These are phyloP conservation scores for Dryas drummondii DNA, from an alignment of 306 rosid species.

Conservation along the genomic window DNA sequence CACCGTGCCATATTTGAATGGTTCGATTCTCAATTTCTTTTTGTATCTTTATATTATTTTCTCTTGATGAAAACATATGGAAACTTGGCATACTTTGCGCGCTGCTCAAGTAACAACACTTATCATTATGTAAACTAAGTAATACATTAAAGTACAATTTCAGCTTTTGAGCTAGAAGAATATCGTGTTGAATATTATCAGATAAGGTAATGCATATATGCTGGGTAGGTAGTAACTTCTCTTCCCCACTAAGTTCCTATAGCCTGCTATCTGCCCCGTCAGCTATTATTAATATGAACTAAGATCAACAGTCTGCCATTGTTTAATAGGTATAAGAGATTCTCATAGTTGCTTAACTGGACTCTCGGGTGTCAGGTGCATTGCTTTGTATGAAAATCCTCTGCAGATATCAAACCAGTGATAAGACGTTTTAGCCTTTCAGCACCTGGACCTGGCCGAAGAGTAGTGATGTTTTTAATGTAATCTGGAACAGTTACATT, in stretches of 20 bases:
- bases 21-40: no score
- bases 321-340: conserved; percentile 27
- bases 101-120: background rate
- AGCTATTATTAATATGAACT: conserved; percentile 20
- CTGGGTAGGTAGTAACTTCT: conserved; percentile 26
- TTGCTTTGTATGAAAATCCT: conserved; percentile 53
- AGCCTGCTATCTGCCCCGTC: conserved; percentile 31
- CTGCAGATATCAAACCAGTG: conserved; percentile 52
- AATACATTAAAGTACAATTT: conserved; percentile 37
- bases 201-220: conserved; percentile 22
- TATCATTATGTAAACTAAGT: conserved; percentile 28
- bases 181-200: conserved; percentile 29
- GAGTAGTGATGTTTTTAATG: conserved; percentile 44
- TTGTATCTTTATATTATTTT: no score
- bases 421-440: conserved; percentile 55
- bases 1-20: background rate
- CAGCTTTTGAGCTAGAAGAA: conserved; percentile 37
- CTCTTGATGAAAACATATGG: no score
- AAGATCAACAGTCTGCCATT: conserved; percentile 15
- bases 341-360: conserved; percentile 12
- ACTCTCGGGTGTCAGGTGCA: conserved; percentile 42
- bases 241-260: conserved; percentile 31
- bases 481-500: conserved; percentile 28
- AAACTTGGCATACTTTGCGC: no score
- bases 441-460: conserved; percentile 68